Conservation (phyloP, 2,329 filamentous ascomycete species). For the Fusarium anguioides region DNA sequence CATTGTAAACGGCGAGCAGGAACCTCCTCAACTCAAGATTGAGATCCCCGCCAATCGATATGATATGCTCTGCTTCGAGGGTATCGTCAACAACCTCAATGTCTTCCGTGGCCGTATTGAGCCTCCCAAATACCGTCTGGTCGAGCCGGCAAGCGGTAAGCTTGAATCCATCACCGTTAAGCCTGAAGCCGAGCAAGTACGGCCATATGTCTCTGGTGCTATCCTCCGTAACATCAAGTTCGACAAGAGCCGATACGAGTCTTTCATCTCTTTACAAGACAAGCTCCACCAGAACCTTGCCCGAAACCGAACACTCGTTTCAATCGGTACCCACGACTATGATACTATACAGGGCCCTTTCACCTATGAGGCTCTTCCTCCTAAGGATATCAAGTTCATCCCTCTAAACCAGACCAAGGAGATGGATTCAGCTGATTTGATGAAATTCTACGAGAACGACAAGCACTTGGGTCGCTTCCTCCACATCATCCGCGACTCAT, state of each 20-base stretch:
- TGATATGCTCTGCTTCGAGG: constrained; percentile 97
- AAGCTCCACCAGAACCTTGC: constrained; percentile 98
- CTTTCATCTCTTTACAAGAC: constrained; percentile 97
- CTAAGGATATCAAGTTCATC: constrained; percentile 90
- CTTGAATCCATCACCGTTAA: constrained; percentile 84
- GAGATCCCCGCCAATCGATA: constrained; percentile 96
- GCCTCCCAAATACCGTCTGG: constrained; percentile 82
- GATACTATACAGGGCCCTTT: constrained; percentile 95
- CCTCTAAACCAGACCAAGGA: constrained; percentile 92
- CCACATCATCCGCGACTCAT: constrained; percentile 92
- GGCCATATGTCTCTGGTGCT: constrained; percentile 89
- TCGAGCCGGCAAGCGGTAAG: constrained; percentile 76
- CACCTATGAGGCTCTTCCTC: constrained; percentile 91
- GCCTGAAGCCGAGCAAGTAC: constrained; percentile 78
- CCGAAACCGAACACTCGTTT: constrained; percentile 90
- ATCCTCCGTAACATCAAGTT: constrained; percentile 93
- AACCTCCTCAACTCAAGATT: constrained; percentile 94
- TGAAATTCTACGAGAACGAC: constrained; percentile 95
- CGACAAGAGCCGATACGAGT: constrained; percentile 90
- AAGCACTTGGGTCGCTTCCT: constrained; percentile 90
- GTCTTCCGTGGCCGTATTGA: constrained; percentile 85
- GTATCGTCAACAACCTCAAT: constrained; percentile 94
- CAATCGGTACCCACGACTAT: constrained; percentile 96
- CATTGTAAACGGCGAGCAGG: constrained; percentile 80
- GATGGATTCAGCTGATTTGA: constrained; percentile 88